These are phyloP conservation scores for Sutorius australiensis DNA, from an alignment of 768 basidiomycete species.

Conservation along the genomic window DNA sequence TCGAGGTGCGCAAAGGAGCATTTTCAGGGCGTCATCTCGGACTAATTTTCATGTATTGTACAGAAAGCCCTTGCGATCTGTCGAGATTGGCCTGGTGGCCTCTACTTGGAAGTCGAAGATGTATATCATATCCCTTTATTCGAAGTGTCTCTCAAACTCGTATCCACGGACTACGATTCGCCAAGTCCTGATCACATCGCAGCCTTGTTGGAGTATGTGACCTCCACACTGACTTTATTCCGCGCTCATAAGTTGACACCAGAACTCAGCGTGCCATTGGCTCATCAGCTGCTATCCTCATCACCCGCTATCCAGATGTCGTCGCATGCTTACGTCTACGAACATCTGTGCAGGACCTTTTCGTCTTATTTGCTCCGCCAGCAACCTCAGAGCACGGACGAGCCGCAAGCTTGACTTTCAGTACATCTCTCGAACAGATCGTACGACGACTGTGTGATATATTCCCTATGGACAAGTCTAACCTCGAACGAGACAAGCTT, in stretches of 20 bases:
- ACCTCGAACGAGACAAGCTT: conserved; percentile 35
- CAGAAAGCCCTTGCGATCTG: conserved; percentile 54
- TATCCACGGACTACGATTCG: conserved; percentile 33
- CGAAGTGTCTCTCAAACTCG: conserved; percentile 34
- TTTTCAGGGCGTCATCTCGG: no score
- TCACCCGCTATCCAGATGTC: conserved; percentile 61
- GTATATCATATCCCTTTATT: conserved; percentile 47
- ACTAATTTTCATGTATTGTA: not conserved
- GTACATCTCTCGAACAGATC: conserved; percentile 38
- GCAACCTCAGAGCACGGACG: conserved; percentile 44
- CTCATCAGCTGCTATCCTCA: conserved; percentile 36
- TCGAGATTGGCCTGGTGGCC: conserved; percentile 40
- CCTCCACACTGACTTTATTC: not conserved
- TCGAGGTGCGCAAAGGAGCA: conserved; percentile 16
- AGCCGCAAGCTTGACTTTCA: conserved; percentile 54
- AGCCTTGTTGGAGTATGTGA: conserved; percentile 18
- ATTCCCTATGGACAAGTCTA: conserved; percentile 39
- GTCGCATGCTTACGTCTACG: conserved; percentile 43
- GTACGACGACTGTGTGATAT: conserved; percentile 41
- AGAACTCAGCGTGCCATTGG: conserved; percentile 20
- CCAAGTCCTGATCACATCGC: conserved; percentile 35
- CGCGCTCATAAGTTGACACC: conserved; percentile 6
- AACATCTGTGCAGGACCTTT: conserved; percentile 32
- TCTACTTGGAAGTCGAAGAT: conserved; percentile 50
- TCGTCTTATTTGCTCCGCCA: conserved; percentile 61